Evolutionary conservation across 129 eudicot genomes (phyloP).

Genomic region (Arctium minus): DNA sequence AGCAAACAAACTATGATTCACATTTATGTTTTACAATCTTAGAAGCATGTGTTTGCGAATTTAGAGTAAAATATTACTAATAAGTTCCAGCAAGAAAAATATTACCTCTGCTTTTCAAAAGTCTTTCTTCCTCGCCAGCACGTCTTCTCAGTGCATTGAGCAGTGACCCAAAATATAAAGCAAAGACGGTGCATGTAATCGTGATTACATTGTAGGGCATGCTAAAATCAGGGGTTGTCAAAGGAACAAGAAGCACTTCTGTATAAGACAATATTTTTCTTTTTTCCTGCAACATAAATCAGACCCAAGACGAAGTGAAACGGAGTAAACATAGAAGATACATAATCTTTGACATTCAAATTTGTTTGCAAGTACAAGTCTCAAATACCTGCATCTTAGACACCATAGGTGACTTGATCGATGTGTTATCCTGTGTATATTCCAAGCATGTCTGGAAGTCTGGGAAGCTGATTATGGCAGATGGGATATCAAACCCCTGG

Average conservation of each 20-base stretch:
- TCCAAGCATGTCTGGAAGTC: slow-evolving; percentile 58
- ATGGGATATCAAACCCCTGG: slow-evolving; percentile 98
- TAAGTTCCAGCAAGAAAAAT: background rate
- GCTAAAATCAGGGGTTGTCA: slow-evolving; percentile 99
- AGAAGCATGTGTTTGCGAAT: background rate
- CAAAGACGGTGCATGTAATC: slow-evolving; percentile 95
- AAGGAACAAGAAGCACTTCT: slow-evolving; percentile 95
- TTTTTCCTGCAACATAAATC: slow-evolving; percentile 46
- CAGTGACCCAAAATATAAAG: slow-evolving; percentile 88
- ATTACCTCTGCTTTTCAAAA: slow-evolving; percentile 61
- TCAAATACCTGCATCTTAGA: slow-evolving; percentile 63
- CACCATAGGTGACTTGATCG: slow-evolving; percentile 50
- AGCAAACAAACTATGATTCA: slow-evolving; percentile 4
- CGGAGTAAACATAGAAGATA: background rate
- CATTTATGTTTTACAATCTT: background rate
- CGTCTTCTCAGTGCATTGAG: slow-evolving; percentile 83
- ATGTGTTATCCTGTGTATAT: slow-evolving; percentile 42
- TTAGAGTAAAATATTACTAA: background rate
- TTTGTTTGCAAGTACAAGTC: background rate
- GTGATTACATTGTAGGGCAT: slow-evolving; percentile 99
- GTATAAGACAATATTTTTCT: slow-evolving; percentile 72
- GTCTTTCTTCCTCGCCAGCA: slow-evolving; percentile 84
- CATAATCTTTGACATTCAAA: background rate
- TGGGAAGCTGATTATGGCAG: slow-evolving; percentile 79
- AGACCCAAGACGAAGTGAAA: slow-evolving; percentile 18